Percentiles rank a stretch among this genome's conserved stretches.
These are phyloP conservation scores for Jatropha multifida DNA, from an alignment of 441 rosid species.

Conservation along the genomic window DNA sequence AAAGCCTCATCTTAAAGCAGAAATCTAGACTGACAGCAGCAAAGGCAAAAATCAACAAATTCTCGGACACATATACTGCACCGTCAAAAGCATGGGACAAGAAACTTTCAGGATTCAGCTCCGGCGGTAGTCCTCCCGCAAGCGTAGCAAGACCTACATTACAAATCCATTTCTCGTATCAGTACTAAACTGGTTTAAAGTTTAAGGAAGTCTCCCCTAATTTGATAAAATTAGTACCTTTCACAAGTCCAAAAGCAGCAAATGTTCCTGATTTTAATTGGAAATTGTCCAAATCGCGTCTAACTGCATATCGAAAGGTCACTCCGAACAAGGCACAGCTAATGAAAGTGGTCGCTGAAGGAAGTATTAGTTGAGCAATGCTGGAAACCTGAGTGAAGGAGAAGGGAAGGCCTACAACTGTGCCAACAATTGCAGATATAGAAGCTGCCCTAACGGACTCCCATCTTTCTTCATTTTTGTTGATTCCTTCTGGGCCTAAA, in stretches of 20 bases:
- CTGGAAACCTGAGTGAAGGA: constrained; percentile 54
- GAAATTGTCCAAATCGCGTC: constrained; percentile 74
- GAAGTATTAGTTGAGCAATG: constrained; percentile 53
- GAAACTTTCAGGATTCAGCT: constrained; percentile 56
- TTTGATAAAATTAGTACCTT: constrained; percentile 47
- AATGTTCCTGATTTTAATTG: constrained; percentile 77
- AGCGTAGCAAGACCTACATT: constrained; percentile 58
- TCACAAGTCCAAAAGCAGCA: constrained; percentile 78
- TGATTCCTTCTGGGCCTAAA: constrained; percentile 24
- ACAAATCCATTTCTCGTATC: constrained; percentile 4
- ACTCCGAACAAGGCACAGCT: constrained; percentile 93
- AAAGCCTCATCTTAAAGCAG: constrained; percentile 57
- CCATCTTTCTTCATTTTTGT: constrained; percentile 63
- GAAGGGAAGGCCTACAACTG: constrained; percentile 64
- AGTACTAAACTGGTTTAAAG: not conserved
- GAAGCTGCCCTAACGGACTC: constrained; percentile 78
- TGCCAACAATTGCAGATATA: constrained; percentile 71
- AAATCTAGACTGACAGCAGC: constrained; percentile 73
- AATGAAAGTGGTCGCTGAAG: constrained; percentile 52
- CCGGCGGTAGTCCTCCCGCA: constrained; percentile 61
- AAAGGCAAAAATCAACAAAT: constrained; percentile 62
- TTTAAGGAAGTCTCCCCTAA: too few species aligned
- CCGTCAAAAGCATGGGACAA: constrained; percentile 56
- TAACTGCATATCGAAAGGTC: constrained; percentile 71
- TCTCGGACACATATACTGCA: constrained; percentile 56